Percentiles rank a stretch among this genome's conserved stretches.
Conservation (phyloP, 495 filamentous ascomycete genomes). For the Viridothelium virens region DNA sequence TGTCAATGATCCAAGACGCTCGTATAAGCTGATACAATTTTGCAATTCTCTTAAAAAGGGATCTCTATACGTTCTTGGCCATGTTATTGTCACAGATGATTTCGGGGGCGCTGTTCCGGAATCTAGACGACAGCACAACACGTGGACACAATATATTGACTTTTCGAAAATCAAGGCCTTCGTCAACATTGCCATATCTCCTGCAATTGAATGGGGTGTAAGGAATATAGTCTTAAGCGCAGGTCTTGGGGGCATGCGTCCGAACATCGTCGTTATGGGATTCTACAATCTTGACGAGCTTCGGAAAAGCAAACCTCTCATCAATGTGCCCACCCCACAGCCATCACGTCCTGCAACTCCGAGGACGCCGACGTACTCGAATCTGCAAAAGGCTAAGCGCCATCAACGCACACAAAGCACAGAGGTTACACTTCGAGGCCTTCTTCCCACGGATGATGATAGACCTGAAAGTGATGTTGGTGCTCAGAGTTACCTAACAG, state of each 20-base stretch:
- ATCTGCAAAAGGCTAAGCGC: constrained; percentile 16
- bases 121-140: constrained; percentile 67
- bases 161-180: constrained; percentile 86
- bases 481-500: constrained; percentile 65
- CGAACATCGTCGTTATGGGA: constrained; percentile 73
- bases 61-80: constrained; percentile 73
- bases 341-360: constrained; percentile 21
- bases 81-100: constrained; percentile 78
- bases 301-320: constrained; percentile 47
- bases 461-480: constrained; percentile 55
- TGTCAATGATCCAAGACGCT: constrained; percentile 69
- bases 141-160: constrained; percentile 81
- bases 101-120: constrained; percentile 72
- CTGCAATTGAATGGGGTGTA: constrained; percentile 76
- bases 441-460: constrained; percentile 55
- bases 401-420: constrained; percentile 41
- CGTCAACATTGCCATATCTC: constrained; percentile 75
- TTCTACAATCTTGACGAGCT: constrained; percentile 71
- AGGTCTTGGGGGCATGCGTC: constrained; percentile 82
- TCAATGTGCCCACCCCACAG: constrained; percentile 38
- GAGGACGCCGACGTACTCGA: constrained; percentile 22
- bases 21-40: constrained; percentile 78
- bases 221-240: constrained; percentile 74
- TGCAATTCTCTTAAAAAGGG: constrained; percentile 90
- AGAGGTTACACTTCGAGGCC: constrained; percentile 40